These are phyloP conservation scores for Suillus decipiens DNA, from an alignment of 768 basidiomycete species.

Conservation along the genomic window DNA sequence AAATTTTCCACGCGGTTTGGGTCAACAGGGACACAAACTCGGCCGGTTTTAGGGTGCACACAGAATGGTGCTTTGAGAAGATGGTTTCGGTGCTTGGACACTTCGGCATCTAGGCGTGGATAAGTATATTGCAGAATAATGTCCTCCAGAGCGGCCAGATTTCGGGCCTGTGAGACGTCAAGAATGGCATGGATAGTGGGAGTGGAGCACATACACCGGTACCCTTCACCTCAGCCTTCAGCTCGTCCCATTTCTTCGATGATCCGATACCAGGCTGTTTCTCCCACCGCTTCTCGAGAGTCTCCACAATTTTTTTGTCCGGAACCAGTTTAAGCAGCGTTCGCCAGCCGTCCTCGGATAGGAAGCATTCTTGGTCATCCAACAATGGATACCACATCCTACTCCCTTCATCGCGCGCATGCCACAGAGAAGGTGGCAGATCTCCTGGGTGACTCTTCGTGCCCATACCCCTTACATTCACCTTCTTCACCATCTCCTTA, in stretches of 20 bases:
- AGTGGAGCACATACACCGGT: not conserved
- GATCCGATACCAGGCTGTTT: constrained; percentile 55
- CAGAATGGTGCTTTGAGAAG: constrained; percentile 98
- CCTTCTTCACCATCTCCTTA: constrained; percentile 78
- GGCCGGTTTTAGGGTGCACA: constrained; percentile 93
- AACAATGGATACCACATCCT: constrained; percentile 65
- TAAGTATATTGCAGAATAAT: constrained; percentile 93
- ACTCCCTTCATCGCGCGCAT: constrained; percentile 51
- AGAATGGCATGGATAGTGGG: not conserved
- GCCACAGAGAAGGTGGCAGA: constrained; percentile 75
- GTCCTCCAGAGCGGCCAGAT: constrained; percentile 69
- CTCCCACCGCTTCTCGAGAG: constrained; percentile 62
- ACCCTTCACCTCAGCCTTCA: constrained; percentile 39
- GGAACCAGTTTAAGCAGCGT: constrained; percentile 75
- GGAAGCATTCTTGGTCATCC: constrained; percentile 84
- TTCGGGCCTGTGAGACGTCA: constrained; percentile 25
- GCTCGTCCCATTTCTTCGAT: constrained; percentile 71
- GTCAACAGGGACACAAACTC: constrained; percentile 93
- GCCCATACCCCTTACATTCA: constrained; percentile 61
- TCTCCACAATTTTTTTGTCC: constrained; percentile 49
- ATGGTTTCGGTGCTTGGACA: constrained; percentile 97
- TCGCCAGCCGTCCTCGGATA: constrained; percentile 68
- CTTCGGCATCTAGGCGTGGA: constrained; percentile 94
- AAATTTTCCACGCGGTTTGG: constrained; percentile 75
- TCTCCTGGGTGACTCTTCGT: constrained; percentile 25